Base-by-base conservation (phyloP, 345 rosid genomes). In the Durio zibethinus region DNA sequence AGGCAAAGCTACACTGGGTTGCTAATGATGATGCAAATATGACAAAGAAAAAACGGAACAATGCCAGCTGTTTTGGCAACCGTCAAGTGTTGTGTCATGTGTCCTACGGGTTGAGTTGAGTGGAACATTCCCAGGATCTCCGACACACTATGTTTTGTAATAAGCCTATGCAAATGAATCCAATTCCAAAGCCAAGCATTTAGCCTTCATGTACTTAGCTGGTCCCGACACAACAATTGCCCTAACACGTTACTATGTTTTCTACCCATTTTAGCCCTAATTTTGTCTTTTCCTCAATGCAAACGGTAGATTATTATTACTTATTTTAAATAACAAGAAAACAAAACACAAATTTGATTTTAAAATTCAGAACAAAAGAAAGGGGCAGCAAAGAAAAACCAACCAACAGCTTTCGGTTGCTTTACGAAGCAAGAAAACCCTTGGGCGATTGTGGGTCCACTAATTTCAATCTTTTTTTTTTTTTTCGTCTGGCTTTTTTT, bases 331-430 rank as follows among this genome's bases (percentile, higher is more conserved):
- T 0, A 21, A 21, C 43, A 66, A 52, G 7, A 52, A 52, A 52
- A 20, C 10, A 52, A 52, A 65, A 38, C 36, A 1, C 48, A 40
- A 10, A 9, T 65, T 36, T 36, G 27, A 65, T 27, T 61, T 61
- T 29, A 27, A 65, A 65, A 38, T 65, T 65, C 70, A 38, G 38
- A 65, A 65, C 27, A 20, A 4, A 3, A 38, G 70, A 77, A 74
- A 74, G 43, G 3, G 87, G 74, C 84, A 74, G 77, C 76, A 50
- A 68, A 42, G 40, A 74, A 74, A 79, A 59, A 59, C 81, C 54
- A 82, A 47, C 79, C 53, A 68, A 69, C 77, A 76, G 77, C 75
- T 64, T 76, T 79, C 76, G 70, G 35, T 53, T 47, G 82, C 76
- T 78, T 78, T 75, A 16, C 1, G 47, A 27, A 57, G 36, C 45